Evolutionary conservation across 148 eudicot species (phyloP).

Genomic region (Nepenthes mirabilis): DNA sequence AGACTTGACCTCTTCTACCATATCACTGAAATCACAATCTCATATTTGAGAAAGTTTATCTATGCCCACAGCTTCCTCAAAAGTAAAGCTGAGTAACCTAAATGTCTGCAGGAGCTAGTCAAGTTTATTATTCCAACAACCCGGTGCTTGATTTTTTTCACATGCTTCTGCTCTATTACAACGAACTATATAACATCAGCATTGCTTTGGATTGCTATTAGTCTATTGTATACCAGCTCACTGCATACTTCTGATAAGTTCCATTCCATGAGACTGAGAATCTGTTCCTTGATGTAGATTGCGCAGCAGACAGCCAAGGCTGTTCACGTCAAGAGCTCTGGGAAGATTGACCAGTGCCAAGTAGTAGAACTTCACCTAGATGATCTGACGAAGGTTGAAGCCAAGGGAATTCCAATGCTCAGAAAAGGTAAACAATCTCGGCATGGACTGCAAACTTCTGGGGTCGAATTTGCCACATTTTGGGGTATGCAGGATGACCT

Average conservation of each 20-base stretch:
- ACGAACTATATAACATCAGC: too few relatives aligned
- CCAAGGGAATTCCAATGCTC: conserved; percentile 28
- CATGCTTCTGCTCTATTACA: too few relatives aligned
- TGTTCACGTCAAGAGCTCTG: conserved; percentile 63
- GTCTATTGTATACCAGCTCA: neutral
- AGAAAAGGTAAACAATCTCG: conserved; percentile 23
- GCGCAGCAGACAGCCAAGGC: conserved; percentile 73
- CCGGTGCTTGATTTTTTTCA: too few relatives aligned
- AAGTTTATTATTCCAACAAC: too few relatives aligned
- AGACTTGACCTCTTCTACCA: too few relatives aligned
- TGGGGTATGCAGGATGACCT: conserved; percentile 82
- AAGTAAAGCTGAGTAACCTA: too few relatives aligned
- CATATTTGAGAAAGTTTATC: too few relatives aligned
- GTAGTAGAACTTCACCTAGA: conserved; percentile 44
- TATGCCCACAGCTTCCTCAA: too few relatives aligned
- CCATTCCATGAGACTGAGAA: neutral
- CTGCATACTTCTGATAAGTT: neutral
- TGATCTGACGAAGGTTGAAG: conserved; percentile 11
- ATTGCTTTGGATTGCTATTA: too few relatives aligned
- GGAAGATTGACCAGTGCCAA: conserved; percentile 69
- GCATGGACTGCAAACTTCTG: conserved; percentile 77
- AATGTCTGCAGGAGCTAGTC: too few relatives aligned
- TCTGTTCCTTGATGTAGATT: conserved; percentile 30
- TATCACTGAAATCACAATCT: too few relatives aligned
- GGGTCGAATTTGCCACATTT: conserved; percentile 66